Evolutionary conservation across 371 early-diverging fungal genomes (phyloP), one percentile per base, ranked within the genome.

Genomic region (Entomophthora muscae): DNA sequence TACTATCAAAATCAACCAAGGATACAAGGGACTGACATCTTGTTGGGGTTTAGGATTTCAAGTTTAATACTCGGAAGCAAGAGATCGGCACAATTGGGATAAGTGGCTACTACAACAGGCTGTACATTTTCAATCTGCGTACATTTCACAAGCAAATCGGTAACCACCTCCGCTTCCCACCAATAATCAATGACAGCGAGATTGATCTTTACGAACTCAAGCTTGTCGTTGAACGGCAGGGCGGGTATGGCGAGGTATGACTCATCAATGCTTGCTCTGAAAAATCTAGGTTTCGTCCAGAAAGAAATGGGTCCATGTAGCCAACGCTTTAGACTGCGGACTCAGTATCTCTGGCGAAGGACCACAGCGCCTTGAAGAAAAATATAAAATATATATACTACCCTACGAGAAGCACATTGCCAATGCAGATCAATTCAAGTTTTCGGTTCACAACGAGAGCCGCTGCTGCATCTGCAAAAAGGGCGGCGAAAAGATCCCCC

Each of bases 61-160:
- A 85, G 63, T 95, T 97, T 74, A 75, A 79, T 53, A 92, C 96
- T 28, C 80, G 96, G 31, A 79, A 86, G 27, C 94, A 95, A 72
- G 83, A 84, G 68, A 78, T 97, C 27, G 93, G 91, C 72, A 82
- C 84, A 28, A 87, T 95, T 78, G 92, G 93, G 64, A 95, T 93
- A 28, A 80, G 82, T 67, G 89, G 91, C 3, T 78, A 94, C 53
- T 78, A 85, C 24, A 86, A 84, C 51, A 79, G 91, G 63, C 90
- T 90, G 70, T 97, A 91, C 70, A 75, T 90, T 55, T 91, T 93
- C 65, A 89, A 90, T 72, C 76, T 97, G 22, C 81, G 84, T 69
- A 82, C 85, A 70, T 95, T 86, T 69, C 95, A 97, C 68, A 76
- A 82, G 21, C 83, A 89, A 65, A 75, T 80, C 53, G 89, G 90